Evolutionary conservation across 2,329 filamentous ascomycete species (phyloP), one percentile per base, ranked within the genome.

Genomic region (Xylaria sp.): DNA sequence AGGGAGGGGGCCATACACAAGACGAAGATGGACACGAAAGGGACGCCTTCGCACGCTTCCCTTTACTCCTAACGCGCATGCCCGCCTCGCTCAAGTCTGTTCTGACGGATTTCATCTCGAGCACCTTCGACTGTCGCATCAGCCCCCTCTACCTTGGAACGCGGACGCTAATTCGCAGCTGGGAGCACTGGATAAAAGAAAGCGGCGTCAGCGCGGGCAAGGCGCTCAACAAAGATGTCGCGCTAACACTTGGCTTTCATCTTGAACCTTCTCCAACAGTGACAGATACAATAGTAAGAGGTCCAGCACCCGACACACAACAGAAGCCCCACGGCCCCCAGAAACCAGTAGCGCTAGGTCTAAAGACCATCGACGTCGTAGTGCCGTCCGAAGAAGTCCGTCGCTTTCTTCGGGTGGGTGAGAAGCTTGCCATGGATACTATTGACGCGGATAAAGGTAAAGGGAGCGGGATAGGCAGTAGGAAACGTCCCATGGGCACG

Each of bases 61-160:
- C 87, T 0, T 78, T 89, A 0, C 79, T 89, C 2, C 78, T 90
- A 0, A 76, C 88, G 35, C 82, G 86, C 27, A 88, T 89, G 85
- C 87, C 87, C 0, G 78, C 83, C 3, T 78, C 85, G 1, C 78
- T 89, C 0, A 87, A 86, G 71, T 67, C 78, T 1, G 78, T 85
- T 23, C 72, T 89, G 0, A 69, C 81, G n/a, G 82, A 84, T 25
- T 90, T 88, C 75, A 77, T 90, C 12, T 80, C 82, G 3, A 82
- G 77, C 50, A 83, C 83, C 0, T 89, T 89, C 70, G 87, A 90
- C 78, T 88, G 86, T 69, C 86, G 85, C 32, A 82, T 88, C 53
- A 84, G 81, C 63, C 79, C 84, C 3, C 76, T 89, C 50, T 80
- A 80, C 0, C 75, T 89, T 1, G 84, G 85, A 5, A 87, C 86